phyloP scores from a whole-genome alignment of 805 yeast species.

The Yamadazyma nakazawae region DNA sequence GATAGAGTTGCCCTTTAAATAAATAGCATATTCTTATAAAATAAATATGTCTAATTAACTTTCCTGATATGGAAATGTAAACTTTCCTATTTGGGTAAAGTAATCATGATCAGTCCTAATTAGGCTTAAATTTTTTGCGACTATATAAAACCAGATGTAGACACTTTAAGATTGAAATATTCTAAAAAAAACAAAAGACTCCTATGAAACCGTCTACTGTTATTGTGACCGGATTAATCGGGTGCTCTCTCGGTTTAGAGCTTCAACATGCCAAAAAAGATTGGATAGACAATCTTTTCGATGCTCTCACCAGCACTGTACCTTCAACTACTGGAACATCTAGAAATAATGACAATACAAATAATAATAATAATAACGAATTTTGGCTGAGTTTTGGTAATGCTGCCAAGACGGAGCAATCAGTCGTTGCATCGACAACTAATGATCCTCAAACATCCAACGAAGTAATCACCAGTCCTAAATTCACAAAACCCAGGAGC shows the following conservation, averaged over 20 bases:
- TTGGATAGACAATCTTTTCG: constrained; percentile 8
- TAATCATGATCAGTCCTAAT: background rate
- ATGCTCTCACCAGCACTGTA: background rate
- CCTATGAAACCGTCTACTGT: background rate
- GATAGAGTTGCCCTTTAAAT: constrained; percentile 32
- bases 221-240: background rate
- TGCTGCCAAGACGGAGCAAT: background rate
- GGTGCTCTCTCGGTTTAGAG: background rate
- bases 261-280: constrained; percentile 6
- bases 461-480: background rate
- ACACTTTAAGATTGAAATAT: too few relatives aligned
- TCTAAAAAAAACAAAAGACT: background rate
- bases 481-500: background rate
- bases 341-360: background rate
- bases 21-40: background rate
- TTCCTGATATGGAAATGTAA: constrained; percentile 7
- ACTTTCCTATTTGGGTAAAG: constrained; percentile 2
- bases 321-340: background rate
- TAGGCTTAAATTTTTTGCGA: background rate
- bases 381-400: constrained; percentile 12
- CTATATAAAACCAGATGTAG: constrained; percentile 1
- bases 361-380: background rate
- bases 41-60: background rate
- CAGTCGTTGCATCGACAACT: background rate
- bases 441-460: background rate